Evolutionary conservation across 306 rosid species (phyloP), one percentile per base, ranked within the genome.

Genomic region (Benincasa hispida): DNA sequence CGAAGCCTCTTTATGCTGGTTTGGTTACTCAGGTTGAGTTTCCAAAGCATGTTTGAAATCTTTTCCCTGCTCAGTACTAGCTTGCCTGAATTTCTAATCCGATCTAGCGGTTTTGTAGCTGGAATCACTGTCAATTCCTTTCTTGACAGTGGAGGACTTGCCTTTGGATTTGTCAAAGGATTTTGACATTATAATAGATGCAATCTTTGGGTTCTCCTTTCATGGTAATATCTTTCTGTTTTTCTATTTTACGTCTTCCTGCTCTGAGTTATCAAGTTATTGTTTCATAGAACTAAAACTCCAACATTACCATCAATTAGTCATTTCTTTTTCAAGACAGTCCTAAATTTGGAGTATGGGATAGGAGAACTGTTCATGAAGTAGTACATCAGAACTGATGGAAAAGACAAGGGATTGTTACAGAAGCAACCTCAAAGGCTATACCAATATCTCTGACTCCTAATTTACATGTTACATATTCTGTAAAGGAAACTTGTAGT

Each of bases 121-220:
- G 19, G 95, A 92, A 86, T 92, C 97, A 12, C 82, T 94, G 62
- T 87, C 95, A 32, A 81, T 92, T 78, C 96, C 99, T 34, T 92
- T 94, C 87, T 51, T 94, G 72, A 85, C 92, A 1, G 92, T 88
- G 80, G 96, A 94, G 77, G 96, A 92, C 83, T 84, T 92, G 45
- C 89, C 90, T 0, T 81, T 77, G 54, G 92, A 94, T 84, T 83
- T 89, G 75, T 84, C 96, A 35, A 81, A 84, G 79, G 89, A 89
- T 78, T 92, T 87, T 79, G 92, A 92, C 81, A 72, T 94, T 81
- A 75, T 92, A 83, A 74, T 90, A 6, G 97, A 92, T 87, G 93
- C 99, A 9, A 88, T 92, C 85, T 92, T 94, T 83, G 97, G 99
- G 63, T 94, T 94, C 93, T 94, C 97, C 17, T 94, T 89, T 86